These are phyloP conservation scores for Pseudopyrenochaeta lycopersici DNA, from an alignment of 2,329 filamentous ascomycete species.

Conservation along the genomic window DNA sequence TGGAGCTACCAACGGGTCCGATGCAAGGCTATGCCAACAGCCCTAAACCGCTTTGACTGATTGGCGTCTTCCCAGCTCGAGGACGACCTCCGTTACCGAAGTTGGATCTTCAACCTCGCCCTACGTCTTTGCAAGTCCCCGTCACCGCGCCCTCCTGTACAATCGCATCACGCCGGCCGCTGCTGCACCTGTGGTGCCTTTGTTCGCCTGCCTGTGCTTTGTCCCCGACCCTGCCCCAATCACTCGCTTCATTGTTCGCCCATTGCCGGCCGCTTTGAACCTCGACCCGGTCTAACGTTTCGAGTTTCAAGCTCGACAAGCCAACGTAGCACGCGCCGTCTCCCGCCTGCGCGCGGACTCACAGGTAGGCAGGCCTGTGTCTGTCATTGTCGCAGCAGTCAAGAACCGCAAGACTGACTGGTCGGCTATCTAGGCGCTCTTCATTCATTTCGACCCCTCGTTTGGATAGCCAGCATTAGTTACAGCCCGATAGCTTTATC, in stretches of 20 bases:
- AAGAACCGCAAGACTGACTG: constrained; percentile 37
- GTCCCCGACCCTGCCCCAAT: constrained; percentile 16
- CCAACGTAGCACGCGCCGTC: constrained; percentile 47
- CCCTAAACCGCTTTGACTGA: constrained; percentile 24
- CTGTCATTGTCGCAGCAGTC: constrained; percentile 28
- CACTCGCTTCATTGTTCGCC: constrained; percentile 37
- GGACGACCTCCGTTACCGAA: constrained; percentile 18
- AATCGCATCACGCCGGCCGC: constrained; percentile 25
- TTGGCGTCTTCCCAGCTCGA: constrained; percentile 24
- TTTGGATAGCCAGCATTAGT: constrained; percentile 41
- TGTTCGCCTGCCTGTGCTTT: constrained; percentile 22
- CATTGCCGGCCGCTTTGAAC: constrained; percentile 38
- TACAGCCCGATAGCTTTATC: constrained; percentile 29
- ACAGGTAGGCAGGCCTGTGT: constrained; percentile 40
- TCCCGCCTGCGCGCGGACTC: constrained; percentile 36
- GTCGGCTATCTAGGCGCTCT: constrained; percentile 36
- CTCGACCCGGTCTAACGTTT: constrained; percentile 44
- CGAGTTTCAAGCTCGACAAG: constrained; percentile 49
- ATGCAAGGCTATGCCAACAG: constrained; percentile 30
- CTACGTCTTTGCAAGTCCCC: constrained; percentile 19
- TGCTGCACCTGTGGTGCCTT: constrained; percentile 33
- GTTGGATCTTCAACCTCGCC: constrained; percentile 22
- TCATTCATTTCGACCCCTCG: constrained; percentile 45
- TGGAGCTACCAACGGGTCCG: constrained; percentile 23
- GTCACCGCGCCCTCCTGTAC: constrained; percentile 24